Evolutionary conservation across 108 stramenopile genomes (phyloP).

Genomic region (Cafeteria roenbergensis): DNA sequence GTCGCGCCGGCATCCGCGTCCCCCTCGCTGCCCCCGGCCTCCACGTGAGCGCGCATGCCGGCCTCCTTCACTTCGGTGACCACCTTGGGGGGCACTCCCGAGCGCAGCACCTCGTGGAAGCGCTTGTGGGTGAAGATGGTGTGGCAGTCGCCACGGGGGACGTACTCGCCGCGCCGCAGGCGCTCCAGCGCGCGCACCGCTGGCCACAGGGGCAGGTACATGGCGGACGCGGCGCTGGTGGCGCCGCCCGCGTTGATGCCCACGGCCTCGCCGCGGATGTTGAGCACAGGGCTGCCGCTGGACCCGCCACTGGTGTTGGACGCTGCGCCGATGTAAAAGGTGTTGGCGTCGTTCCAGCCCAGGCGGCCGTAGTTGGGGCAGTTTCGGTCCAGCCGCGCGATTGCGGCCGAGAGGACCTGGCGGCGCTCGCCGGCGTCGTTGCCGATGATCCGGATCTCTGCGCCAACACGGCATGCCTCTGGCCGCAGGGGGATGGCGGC

Average conservation of each 20-base stretch:
- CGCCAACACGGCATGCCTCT: conserved; percentile 28
- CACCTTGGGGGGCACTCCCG: conserved; percentile 15
- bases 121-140: conserved; percentile 23
- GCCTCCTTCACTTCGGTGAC: conserved; percentile 16
- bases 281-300: conserved; percentile 28
- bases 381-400: conserved; percentile 38
- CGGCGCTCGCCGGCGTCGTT: conserved; percentile 40
- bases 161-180: background rate
- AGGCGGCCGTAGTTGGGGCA: conserved; percentile 20
- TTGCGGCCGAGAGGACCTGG: conserved; percentile 27
- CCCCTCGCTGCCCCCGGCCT: background rate
- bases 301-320: conserved; percentile 29
- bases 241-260: conserved; percentile 36
- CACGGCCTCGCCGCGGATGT: conserved; percentile 28
- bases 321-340: conserved; percentile 14
- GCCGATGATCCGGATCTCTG: conserved; percentile 37
- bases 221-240: conserved; percentile 19
- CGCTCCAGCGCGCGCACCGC: conserved; percentile 20
- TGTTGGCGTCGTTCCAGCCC: conserved; percentile 30
- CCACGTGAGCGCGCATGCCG: background rate
- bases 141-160: conserved; percentile 25
- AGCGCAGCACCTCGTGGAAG: conserved; percentile 27
- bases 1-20: conserved; percentile 23
- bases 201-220: conserved; percentile 33
- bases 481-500: conserved; percentile 28